phyloP scores from a whole-genome alignment of 331 rosid genomes.

The Spiraea crenata region DNA sequence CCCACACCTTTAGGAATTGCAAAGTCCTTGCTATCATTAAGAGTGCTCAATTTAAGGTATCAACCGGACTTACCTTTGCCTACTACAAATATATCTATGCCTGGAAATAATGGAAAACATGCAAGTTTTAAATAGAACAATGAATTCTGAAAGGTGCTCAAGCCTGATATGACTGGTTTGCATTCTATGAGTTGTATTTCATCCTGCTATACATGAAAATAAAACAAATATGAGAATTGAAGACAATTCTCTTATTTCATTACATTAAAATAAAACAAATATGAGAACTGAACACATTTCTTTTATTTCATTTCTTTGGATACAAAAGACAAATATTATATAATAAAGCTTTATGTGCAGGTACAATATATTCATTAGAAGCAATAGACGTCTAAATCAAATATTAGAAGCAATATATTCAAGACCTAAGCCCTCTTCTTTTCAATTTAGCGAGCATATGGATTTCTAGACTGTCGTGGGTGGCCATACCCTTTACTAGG shows the following conservation, averaged over 20 bases:
- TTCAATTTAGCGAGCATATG: no score
- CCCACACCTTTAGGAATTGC: conserved; percentile 34
- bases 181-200: background rate
- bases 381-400: no score
- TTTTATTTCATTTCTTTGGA: no score
- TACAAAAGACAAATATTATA: no score
- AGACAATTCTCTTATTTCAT: no score
- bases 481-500: conserved; percentile 37
- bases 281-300: no score
- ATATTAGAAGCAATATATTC: no score
- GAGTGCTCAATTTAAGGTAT: conserved; percentile 78
- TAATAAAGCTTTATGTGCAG: no score
- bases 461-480: conserved; percentile 49
- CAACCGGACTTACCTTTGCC: conserved; percentile 10
- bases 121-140: conserved; percentile 9
- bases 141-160: background rate
- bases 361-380: no score
- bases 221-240: background rate
- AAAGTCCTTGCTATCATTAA: conserved; percentile 66
- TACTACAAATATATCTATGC: conserved; percentile 12
- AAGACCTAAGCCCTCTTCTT: no score
- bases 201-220: conserved; percentile 15
- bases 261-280: no score
- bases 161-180: no score
- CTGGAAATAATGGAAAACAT: background rate